Evolutionary conservation across 2,329 filamentous ascomycete genomes (phyloP).

Genomic region (Cladosporium sp.): DNA sequence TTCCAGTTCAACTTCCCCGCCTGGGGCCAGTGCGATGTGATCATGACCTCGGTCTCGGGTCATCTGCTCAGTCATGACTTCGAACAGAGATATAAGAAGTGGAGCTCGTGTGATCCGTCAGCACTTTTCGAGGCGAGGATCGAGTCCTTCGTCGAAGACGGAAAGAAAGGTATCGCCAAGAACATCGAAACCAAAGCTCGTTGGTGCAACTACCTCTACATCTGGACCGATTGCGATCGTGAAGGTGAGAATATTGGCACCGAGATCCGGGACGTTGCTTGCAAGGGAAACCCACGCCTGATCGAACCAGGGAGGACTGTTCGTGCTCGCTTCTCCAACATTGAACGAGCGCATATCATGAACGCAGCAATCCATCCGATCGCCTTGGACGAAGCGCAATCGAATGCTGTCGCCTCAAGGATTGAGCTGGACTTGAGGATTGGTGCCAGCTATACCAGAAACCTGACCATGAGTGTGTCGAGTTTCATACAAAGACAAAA

Average conservation of each 20-base stretch:
- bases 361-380: slow-evolving; percentile 74
- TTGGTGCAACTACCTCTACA: slow-evolving; percentile 71
- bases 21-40: slow-evolving; percentile 80
- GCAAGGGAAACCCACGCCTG: slow-evolving; percentile 67
- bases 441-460: slow-evolving; percentile 85
- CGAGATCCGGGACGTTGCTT: slow-evolving; percentile 80
- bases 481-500: slow-evolving; percentile 59
- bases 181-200: slow-evolving; percentile 81
- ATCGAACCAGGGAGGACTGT: slow-evolving; percentile 58
- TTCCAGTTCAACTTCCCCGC: slow-evolving; percentile 82
- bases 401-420: slow-evolving; percentile 79
- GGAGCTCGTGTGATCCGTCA: slow-evolving; percentile 75
- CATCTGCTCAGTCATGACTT: slow-evolving; percentile 85
- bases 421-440: slow-evolving; percentile 92
- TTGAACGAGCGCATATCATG: slow-evolving; percentile 88
- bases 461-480: slow-evolving; percentile 76
- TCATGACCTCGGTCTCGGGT: slow-evolving; percentile 89
- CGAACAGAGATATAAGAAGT: slow-evolving; percentile 66
- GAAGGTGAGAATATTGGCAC: slow-evolving; percentile 95
- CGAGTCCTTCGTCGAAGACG: slow-evolving; percentile 61
- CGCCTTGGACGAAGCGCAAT: slow-evolving; percentile 77
- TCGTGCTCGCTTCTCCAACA: slow-evolving; percentile 90
- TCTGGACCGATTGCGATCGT: slow-evolving; percentile 98
- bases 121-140: slow-evolving; percentile 79
- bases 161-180: slow-evolving; percentile 73